Conservation (phyloP, 2,329 filamentous ascomycete species). For the Talaromyces sp. region DNA sequence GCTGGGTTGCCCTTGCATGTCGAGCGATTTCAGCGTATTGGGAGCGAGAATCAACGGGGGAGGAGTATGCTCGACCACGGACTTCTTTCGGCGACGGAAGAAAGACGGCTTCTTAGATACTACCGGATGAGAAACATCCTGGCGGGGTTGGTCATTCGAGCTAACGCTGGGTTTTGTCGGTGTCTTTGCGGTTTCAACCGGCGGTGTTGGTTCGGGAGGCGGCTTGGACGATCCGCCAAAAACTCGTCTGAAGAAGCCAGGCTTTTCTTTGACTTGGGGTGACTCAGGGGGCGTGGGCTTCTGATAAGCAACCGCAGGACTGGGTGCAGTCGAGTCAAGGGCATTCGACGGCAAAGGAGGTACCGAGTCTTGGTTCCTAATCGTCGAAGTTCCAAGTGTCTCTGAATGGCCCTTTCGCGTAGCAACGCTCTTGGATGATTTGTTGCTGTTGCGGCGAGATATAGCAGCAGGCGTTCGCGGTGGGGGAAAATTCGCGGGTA, state of each 20-base stretch:
- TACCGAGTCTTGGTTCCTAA: constrained; percentile 25
- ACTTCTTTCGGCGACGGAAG: constrained; percentile 91
- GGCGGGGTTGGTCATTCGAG: constrained; percentile 17
- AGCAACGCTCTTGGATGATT: constrained; percentile 34
- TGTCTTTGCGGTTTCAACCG: constrained; percentile 14
- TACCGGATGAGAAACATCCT: constrained; percentile 43
- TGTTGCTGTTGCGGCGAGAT: constrained; percentile 38
- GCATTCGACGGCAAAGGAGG: constrained; percentile 36
- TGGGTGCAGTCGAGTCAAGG: constrained; percentile 46
- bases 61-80: constrained; percentile 60
- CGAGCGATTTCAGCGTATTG: constrained; percentile 31
- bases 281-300: constrained; percentile 40
- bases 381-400: constrained; percentile 31
- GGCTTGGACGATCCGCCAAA: constrained; percentile 66
- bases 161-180: constrained; percentile 19
- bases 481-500: constrained; percentile 18
- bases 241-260: constrained; percentile 87
- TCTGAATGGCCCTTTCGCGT: constrained; percentile 32
- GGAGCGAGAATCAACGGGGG: constrained; percentile 51
- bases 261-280: constrained; percentile 58
- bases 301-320: constrained; percentile 47
- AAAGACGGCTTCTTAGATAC: constrained; percentile 93
- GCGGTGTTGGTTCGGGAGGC: constrained; percentile 8
- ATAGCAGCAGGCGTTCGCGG: constrained; percentile 27
- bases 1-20: constrained; percentile 42